These are phyloP conservation scores for Drechmeria coniospora DNA, from an alignment of 2,329 filamentous ascomycete genomes.

Conservation along the genomic window DNA sequence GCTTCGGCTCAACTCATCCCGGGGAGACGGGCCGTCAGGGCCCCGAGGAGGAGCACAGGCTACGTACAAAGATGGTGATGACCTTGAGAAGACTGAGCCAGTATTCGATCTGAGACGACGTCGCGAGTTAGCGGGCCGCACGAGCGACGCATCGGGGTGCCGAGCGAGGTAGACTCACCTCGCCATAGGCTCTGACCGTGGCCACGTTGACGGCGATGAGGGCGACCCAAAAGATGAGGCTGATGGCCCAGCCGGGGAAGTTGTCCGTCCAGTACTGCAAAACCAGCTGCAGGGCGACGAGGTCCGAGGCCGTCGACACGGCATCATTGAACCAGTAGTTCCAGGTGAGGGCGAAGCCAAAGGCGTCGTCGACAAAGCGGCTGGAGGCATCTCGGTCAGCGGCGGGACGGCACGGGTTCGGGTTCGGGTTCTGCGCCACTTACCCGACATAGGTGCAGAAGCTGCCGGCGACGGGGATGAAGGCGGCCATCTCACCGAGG, in stretches of 20 bases:
- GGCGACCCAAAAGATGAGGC: slow-evolving; percentile 43
- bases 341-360: slow-evolving; percentile 40
- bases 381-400: no score
- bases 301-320: slow-evolving; percentile 35
- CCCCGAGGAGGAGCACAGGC: no score
- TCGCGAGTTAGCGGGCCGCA: no score
- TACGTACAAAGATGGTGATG: slow-evolving; percentile 29
- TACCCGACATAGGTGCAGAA: slow-evolving; percentile 33
- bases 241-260: slow-evolving; percentile 48
- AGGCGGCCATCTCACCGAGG: slow-evolving; percentile 46
- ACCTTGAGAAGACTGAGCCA: slow-evolving; percentile 41
- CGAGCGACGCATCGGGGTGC: no score
- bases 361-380: slow-evolving; percentile 36
- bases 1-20: no score
- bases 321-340: slow-evolving; percentile 55
- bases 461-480: slow-evolving; percentile 32
- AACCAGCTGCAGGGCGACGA: slow-evolving; percentile 37
- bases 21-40: no score
- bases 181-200: slow-evolving; percentile 19
- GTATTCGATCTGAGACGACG: slow-evolving; percentile 35
- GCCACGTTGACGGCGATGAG: slow-evolving; percentile 28
- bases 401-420: no score
- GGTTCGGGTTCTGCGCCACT: no score
- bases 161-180: slow-evolving; percentile 12
- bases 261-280: slow-evolving; percentile 46